A percentile compares a stretch with the other conserved stretches of the same genome.
Evolutionary conservation across 2,329 filamentous ascomycete species (phyloP).

Genomic region (Colletotrichum lindemuthianum): DNA sequence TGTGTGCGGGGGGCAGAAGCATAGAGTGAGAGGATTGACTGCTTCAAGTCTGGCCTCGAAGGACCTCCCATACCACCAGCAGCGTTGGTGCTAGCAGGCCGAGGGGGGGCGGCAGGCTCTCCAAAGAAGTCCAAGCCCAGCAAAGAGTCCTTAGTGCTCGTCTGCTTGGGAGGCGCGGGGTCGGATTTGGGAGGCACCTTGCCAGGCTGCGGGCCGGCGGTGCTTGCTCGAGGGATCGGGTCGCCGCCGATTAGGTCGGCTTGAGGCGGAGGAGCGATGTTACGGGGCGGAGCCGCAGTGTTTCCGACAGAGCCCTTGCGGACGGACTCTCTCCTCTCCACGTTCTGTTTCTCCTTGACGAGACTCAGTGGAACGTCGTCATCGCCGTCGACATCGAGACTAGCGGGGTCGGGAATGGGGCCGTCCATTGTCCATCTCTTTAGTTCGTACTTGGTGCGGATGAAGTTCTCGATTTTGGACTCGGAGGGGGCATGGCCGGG

Average conservation of each 20-base stretch:
- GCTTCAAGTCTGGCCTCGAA: constrained; percentile 92
- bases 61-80: constrained; percentile 68
- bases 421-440: constrained; percentile 99
- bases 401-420: constrained; percentile 89
- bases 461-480: constrained; percentile 99
- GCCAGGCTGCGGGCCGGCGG: constrained; percentile 71
- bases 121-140: constrained; percentile 94
- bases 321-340: constrained; percentile 67
- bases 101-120: constrained; percentile 74
- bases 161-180: constrained; percentile 73
- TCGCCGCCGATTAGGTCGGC: constrained; percentile 88
- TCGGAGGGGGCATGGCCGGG: constrained; percentile 93
- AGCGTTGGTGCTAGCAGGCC: constrained; percentile 83
- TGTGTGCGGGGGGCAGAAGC: constrained; percentile 85
- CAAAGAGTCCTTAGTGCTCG: constrained; percentile 87
- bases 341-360: constrained; percentile 73
- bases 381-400: constrained; percentile 83
- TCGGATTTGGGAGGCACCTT: constrained; percentile 69
- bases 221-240: constrained; percentile 75
- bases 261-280: constrained; percentile 52
- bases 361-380: constrained; percentile 78
- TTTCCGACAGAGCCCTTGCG: constrained; percentile 68
- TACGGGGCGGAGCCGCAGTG: constrained; percentile 46
- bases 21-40: constrained; percentile 96
- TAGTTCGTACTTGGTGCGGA: constrained; percentile 97